Base-by-base conservation (phyloP, 108 stramenopile species). In the Stephanodiscus minutulus region DNA sequence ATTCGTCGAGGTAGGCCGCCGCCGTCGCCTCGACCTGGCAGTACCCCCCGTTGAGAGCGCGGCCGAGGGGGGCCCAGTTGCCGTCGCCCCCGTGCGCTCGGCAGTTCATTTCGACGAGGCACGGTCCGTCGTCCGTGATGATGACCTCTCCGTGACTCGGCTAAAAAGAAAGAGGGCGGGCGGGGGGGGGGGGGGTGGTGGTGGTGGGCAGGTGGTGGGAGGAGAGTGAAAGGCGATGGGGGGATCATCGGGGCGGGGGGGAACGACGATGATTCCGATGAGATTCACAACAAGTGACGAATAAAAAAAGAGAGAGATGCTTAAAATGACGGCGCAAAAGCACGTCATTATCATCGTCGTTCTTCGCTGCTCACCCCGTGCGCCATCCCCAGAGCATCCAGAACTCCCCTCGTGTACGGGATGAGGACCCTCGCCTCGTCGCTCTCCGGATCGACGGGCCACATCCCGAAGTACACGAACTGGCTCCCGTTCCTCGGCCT, bases 51-150 rank as follows among this genome's bases (percentile, higher is more conserved):
- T 83, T 90, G 57, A 92, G 53, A 17, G 86, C 84, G 12, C 76
- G 53, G 27, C 75, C 85, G 13, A 98, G 73, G 7, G 90, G 88
- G 20, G 83, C 57, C 93, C 95, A 98, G 21, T 87, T 96, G 46
- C 96, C 97, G 74, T 97, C 94, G 46, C 96, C 97, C 13, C 97
- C 97, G 70, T 96, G 97, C 56, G 89, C 90, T 37, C 97, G 88
- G 64, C 94, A 91, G 49, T 97, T 97, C 76, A 97, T 95, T 74
- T 97, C 97, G 2, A 98, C 96, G 3, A 98, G 84, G 72, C 95
- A 96, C 17, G 96, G 95, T 21, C 90, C 95, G 35, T 87, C 88
- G 0, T 71, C 41, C 8, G 92, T 91, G 64, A 94, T 82, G 71
- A 91, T 91, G 33, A 91, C 80, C 74, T 94, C 93, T 17, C 79